These are phyloP conservation scores for Sporothrix variecibatus DNA, from an alignment of 2,329 filamentous ascomycete species.

Conservation along the genomic window DNA sequence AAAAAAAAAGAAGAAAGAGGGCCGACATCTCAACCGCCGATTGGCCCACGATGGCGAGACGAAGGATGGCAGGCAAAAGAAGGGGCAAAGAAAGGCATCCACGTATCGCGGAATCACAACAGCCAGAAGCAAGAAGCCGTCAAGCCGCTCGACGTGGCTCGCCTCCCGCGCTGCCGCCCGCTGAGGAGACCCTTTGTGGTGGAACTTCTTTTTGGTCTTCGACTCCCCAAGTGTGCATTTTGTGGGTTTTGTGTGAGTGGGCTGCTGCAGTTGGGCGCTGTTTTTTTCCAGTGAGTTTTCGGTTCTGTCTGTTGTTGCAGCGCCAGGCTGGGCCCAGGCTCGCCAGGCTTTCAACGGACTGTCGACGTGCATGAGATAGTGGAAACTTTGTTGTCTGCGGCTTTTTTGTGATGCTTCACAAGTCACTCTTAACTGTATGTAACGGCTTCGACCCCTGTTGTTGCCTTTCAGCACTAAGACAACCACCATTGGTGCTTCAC, in stretches of 20 bases:
- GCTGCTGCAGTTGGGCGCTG: slow-evolving; percentile 1
- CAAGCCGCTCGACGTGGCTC: not conserved
- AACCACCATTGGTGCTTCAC: not conserved
- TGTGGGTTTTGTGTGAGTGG: slow-evolving; percentile 9
- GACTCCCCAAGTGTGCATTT: not conserved
- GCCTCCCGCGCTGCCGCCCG: not conserved
- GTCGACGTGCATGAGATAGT: slow-evolving; percentile 8
- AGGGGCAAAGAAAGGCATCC: not conserved
- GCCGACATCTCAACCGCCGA: not conserved
- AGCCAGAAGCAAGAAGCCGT: not conserved
- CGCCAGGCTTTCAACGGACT: not conserved
- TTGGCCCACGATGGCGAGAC: not conserved
- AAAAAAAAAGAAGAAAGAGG: not conserved
- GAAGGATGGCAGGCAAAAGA: not conserved
- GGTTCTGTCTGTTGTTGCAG: not conserved
- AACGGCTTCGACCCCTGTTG: not conserved
- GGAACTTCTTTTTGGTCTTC: not conserved
- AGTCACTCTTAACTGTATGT: not conserved
- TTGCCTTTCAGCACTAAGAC: not conserved
- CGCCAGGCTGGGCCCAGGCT: not conserved
- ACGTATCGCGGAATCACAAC: not conserved
- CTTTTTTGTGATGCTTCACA: not conserved
- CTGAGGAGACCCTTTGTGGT: not conserved
- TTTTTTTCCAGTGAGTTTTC: not conserved
- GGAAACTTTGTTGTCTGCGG: not conserved